These are phyloP conservation scores for Metschnikowia kunwiensis DNA, from an alignment of 805 yeast genomes.

Conservation along the genomic window DNA sequence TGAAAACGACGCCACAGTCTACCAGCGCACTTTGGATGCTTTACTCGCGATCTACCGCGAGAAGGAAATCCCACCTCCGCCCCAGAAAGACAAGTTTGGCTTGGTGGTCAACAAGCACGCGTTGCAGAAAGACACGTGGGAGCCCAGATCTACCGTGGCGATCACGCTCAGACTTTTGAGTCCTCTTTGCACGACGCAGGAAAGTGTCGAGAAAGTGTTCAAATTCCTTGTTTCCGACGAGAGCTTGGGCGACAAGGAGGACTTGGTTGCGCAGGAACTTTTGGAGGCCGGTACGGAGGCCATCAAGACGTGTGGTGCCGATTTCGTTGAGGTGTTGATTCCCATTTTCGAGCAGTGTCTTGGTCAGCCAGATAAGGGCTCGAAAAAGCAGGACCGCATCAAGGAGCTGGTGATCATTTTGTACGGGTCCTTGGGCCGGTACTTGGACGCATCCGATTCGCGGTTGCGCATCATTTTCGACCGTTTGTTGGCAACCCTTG, in stretches of 20 bases:
- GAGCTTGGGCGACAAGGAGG: conserved; percentile 73
- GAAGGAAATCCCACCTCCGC: conserved; percentile 71
- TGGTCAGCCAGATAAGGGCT: conserved; percentile 46
- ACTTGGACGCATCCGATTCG: conserved; percentile 62
- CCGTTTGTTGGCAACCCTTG: conserved; percentile 68
- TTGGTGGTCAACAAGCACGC: conserved; percentile 60
- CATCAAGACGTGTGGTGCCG: conserved; percentile 62
- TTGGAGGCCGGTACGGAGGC: conserved; percentile 85
- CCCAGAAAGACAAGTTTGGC: conserved; percentile 76
- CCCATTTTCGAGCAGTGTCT: conserved; percentile 77
- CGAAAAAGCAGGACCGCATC: conserved; percentile 54
- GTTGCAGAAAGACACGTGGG: conserved; percentile 76
- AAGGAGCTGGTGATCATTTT: conserved; percentile 80
- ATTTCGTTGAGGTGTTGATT: conserved; percentile 67
- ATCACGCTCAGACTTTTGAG: conserved; percentile 58
- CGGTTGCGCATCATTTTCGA: conserved; percentile 65
- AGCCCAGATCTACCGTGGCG: conserved; percentile 79
- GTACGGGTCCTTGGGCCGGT: conserved; percentile 89
- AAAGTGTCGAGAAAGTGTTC: conserved; percentile 52
- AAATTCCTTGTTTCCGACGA: conserved; percentile 57
- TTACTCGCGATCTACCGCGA: conserved; percentile 56
- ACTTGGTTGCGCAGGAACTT: conserved; percentile 72
- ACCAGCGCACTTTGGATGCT: conserved; percentile 35
- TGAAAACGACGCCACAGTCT: conserved; percentile 19
- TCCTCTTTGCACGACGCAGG: conserved; percentile 37